Evolutionary conservation across 129 eudicot genomes (phyloP).

Genomic region (Apium graveolens): DNA sequence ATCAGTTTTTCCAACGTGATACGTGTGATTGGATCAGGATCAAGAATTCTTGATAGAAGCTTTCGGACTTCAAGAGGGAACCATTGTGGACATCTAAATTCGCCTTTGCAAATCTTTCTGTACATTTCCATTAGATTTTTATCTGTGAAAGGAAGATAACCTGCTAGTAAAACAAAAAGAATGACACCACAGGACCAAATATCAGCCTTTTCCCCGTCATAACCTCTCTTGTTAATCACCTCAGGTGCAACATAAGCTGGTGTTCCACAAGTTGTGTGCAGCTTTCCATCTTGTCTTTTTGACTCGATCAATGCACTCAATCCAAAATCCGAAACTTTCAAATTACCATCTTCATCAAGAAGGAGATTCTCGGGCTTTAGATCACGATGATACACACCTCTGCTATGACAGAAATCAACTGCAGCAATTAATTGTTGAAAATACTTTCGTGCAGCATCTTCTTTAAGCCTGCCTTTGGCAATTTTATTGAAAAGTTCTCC

Average conservation of each 20-base stretch:
- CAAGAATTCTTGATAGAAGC: slow-evolving; percentile 13
- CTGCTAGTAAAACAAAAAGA: slow-evolving; percentile 11
- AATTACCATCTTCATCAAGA: slow-evolving; percentile 40
- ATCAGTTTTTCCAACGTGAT: slow-evolving; percentile 4
- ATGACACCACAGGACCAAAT: slow-evolving; percentile 17
- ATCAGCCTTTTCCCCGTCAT: slow-evolving; percentile 21
- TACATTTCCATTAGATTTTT: slow-evolving; percentile 13
- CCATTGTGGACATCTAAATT: slow-evolving; percentile 13
- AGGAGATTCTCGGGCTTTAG: slow-evolving; percentile 67
- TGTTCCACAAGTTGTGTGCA: slow-evolving; percentile 42
- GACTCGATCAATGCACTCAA: slow-evolving; percentile 37
- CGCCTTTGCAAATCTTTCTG: slow-evolving; percentile 9
- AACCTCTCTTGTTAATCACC: slow-evolving; percentile 31
- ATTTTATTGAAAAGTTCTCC: slow-evolving; percentile 69
- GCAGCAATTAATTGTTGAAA: slow-evolving; percentile 62
- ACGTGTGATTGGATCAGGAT: slow-evolving; percentile 7
- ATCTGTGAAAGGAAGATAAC: slow-evolving; percentile 11
- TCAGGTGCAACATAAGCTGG: slow-evolving; percentile 44
- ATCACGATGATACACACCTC: slow-evolving; percentile 69
- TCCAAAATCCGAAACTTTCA: slow-evolving; percentile 48
- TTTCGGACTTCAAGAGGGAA: slow-evolving; percentile 12
- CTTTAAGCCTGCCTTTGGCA: slow-evolving; percentile 57
- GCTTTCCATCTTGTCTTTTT: slow-evolving; percentile 27
- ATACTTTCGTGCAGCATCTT: slow-evolving; percentile 46
- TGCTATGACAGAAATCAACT: slow-evolving; percentile 50